phyloP scores from a whole-genome alignment of 1,284 basidiomycete species.

The Chalciporus sp. region DNA sequence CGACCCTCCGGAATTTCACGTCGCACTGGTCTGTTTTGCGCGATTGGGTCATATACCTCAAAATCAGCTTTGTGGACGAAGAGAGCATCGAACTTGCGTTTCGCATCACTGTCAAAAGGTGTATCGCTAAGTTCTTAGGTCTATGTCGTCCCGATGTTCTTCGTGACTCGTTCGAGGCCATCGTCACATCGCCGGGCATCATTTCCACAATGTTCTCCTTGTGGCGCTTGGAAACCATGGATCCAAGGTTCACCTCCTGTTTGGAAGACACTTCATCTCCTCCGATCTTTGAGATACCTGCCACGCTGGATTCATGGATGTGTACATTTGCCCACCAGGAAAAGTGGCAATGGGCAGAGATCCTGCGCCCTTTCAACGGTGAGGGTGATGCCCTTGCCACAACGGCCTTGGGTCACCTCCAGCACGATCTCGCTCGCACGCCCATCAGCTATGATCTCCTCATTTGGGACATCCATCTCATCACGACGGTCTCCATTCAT shows the following conservation, averaged over 20 bases:
- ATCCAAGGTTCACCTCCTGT: slow-evolving; percentile 21
- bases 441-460: slow-evolving; percentile 31
- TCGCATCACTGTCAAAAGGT: slow-evolving; percentile 24
- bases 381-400: slow-evolving; percentile 21
- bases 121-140: slow-evolving; percentile 26
- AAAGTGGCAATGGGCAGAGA: slow-evolving; percentile 31
- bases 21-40: slow-evolving; percentile 22
- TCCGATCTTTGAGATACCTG: slow-evolving; percentile 10
- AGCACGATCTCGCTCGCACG: slow-evolving; percentile 20
- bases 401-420: slow-evolving; percentile 30
- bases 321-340: slow-evolving; percentile 26
- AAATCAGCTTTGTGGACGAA: slow-evolving; percentile 26
- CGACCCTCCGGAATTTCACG: slow-evolving; percentile 10
- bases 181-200: slow-evolving; percentile 26
- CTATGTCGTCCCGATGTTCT: slow-evolving; percentile 23
- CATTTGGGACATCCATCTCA: slow-evolving; percentile 34
- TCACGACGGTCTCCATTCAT: slow-evolving; percentile 32
- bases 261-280: slow-evolving; percentile 4
- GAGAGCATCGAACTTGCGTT: slow-evolving; percentile 23
- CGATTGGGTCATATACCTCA: slow-evolving; percentile 31
- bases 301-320: slow-evolving; percentile 33
- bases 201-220: slow-evolving; percentile 28
- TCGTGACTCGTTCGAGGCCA: slow-evolving; percentile 16
- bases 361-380: slow-evolving; percentile 26
- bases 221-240: slow-evolving; percentile 29